Evolutionary conservation across 495 filamentous ascomycete species (phyloP).

Genomic region (Penicillium parvum): DNA sequence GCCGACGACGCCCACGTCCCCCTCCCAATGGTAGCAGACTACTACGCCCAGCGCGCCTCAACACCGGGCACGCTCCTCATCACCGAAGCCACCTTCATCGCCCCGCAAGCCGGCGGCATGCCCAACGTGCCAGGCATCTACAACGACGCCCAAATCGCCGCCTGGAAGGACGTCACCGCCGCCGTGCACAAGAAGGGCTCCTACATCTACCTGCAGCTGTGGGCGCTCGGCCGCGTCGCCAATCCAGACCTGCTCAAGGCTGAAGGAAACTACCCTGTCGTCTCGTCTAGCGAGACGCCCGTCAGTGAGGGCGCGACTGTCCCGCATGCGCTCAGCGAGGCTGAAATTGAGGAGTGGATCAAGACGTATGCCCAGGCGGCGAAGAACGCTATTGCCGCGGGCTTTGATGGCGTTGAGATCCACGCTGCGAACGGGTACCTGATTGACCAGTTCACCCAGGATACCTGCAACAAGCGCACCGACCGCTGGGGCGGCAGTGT

Average conservation of each 20-base stretch:
- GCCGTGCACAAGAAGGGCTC: constrained; percentile 61
- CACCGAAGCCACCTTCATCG: constrained; percentile 63
- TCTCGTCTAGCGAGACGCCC: constrained; percentile 46
- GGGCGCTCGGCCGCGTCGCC: constrained; percentile 61
- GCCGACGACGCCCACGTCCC: constrained; percentile 41
- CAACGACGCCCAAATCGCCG: constrained; percentile 53
- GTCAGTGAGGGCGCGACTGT: constrained; percentile 29
- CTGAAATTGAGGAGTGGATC: constrained; percentile 56
- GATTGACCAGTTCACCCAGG: constrained; percentile 69
- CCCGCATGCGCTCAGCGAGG: constrained; percentile 48
- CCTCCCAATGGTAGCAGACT: constrained; percentile 38
- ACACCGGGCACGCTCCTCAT: constrained; percentile 46
- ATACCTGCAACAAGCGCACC: constrained; percentile 56
- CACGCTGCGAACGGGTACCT: constrained; percentile 73
- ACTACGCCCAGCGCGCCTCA: constrained; percentile 50
- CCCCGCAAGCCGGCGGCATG: constrained; percentile 48
- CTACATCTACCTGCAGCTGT: constrained; percentile 65
- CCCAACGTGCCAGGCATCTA: constrained; percentile 61
- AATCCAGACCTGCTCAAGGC: constrained; percentile 27
- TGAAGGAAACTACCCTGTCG: constrained; percentile 35
- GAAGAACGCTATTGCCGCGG: constrained; percentile 59
- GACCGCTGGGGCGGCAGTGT: constrained; percentile 69
- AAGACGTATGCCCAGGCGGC: constrained; percentile 57
- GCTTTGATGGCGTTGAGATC: constrained; percentile 75
- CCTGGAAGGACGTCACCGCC: constrained; percentile 60